These are phyloP conservation scores for Solanum pinnatisectum DNA, from an alignment of 257 asterid genomes.

Conservation along the genomic window DNA sequence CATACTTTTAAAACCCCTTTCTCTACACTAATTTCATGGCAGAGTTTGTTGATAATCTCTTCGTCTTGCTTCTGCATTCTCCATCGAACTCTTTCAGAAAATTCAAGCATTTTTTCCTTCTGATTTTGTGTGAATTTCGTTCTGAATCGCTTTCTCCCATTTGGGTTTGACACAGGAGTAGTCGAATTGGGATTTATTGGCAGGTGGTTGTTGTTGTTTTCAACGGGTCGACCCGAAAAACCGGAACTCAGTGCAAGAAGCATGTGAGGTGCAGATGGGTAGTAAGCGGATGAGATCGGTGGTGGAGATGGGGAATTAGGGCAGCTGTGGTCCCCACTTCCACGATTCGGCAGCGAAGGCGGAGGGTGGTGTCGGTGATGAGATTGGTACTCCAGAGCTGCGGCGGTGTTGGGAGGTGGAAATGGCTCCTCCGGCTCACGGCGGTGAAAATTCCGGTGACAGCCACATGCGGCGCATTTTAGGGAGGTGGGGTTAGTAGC, in stretches of 20 bases:
- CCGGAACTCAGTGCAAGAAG: slow-evolving; percentile 36
- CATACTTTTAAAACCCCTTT: slow-evolving; percentile 24
- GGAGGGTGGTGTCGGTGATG: slow-evolving; percentile 15
- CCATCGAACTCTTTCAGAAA: slow-evolving; percentile 24
- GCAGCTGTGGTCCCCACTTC: slow-evolving; percentile 14
- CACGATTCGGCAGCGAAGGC: not conserved
- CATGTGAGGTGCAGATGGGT: slow-evolving; percentile 51
- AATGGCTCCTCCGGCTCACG: slow-evolving; percentile 74
- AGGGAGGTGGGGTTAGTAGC: slow-evolving; percentile 79
- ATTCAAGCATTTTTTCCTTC: slow-evolving; percentile 23
- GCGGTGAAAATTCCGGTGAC: slow-evolving; percentile 99
- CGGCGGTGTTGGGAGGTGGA: slow-evolving; percentile 22
- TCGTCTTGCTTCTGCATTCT: slow-evolving; percentile 25
- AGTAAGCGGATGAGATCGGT: slow-evolving; percentile 27
- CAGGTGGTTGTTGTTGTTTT: not conserved
- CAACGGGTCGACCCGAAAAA: slow-evolving; percentile 1
- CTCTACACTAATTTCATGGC: slow-evolving; percentile 19
- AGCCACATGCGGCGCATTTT: slow-evolving; percentile 95
- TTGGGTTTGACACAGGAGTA: not conserved
- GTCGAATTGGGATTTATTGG: not conserved
- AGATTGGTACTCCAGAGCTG: slow-evolving; percentile 56
- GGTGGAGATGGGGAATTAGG: slow-evolving; percentile 29
- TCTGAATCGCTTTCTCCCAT: slow-evolving; percentile 7
- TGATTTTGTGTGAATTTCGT: slow-evolving; percentile 23
- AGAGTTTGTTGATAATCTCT: slow-evolving; percentile 10